Conservation (phyloP, 805 yeast species). For the Wickerhamiella hasegawae region DNA sequence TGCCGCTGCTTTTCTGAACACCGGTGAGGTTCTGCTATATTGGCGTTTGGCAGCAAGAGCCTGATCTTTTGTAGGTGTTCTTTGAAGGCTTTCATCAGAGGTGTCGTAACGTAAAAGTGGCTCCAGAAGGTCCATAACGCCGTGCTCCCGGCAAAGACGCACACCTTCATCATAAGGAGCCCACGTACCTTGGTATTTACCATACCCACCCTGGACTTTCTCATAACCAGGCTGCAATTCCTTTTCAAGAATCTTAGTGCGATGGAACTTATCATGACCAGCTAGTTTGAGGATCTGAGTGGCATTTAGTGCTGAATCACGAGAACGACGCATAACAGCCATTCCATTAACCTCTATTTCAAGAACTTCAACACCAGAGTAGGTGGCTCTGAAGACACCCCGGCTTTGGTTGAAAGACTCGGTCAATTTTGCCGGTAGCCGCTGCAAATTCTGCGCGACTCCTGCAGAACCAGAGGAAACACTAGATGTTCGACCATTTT, state of each 20-base stretch:
- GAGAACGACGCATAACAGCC: constrained; percentile 48
- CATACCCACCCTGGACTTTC: constrained; percentile 94
- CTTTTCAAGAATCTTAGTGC: constrained; percentile 47
- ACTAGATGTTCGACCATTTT: too few relatives aligned
- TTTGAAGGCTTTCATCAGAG: constrained; percentile 20
- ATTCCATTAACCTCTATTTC: constrained; percentile 48
- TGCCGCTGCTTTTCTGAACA: too few relatives aligned
- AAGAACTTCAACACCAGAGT: constrained; percentile 42
- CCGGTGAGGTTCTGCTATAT: too few relatives aligned
- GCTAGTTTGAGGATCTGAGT: constrained; percentile 57
- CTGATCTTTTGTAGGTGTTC: constrained; percentile 35
- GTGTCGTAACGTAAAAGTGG: constrained; percentile 35
- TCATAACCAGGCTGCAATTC: constrained; percentile 55
- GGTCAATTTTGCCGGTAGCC: too few relatives aligned
- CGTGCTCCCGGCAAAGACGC: constrained; percentile 44
- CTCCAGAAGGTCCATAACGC: constrained; percentile 34
- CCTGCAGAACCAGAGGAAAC: too few relatives aligned
- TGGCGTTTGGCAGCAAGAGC: constrained; percentile 27
- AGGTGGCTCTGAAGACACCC: constrained; percentile 43
- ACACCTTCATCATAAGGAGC: constrained; percentile 49
- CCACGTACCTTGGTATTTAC: constrained; percentile 89
- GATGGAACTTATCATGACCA: constrained; percentile 45
- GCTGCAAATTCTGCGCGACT: too few relatives aligned
- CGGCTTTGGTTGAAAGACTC: too few relatives aligned
- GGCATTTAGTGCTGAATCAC: constrained; percentile 54